Evolutionary conservation across 2,329 filamentous ascomycete species (phyloP), one percentile per base, ranked within the genome.

Genomic region (Phialemoniopsis sp.): DNA sequence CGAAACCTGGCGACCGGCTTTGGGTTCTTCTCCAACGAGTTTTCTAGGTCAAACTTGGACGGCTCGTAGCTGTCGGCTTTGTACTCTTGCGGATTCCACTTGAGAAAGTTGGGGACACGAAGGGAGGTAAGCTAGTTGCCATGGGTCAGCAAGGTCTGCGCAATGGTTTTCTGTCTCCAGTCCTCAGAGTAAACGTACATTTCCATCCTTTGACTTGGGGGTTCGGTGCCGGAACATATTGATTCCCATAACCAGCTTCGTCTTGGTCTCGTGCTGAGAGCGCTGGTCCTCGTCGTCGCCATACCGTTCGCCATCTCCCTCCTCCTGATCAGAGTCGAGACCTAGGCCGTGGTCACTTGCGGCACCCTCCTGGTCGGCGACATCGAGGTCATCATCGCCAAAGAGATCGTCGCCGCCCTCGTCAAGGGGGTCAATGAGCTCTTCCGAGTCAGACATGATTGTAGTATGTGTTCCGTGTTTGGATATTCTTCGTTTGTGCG

Each of bases 61-160:
- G 84, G 76, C 52, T 81, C 72, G 62, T 85, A 91, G 3, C 70
- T 79, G 34, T 79, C 76, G 31, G 78, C 66, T 38, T 80, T 70
- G 67, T 85, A 91, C 44, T 78, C 72, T 43, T 76, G 73, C 14
- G 86, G 82, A 32, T 85, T 72, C 46, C 89, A 72, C 37, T 77
- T 78, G 51, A 91, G 66, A 62, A 90, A 90, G 16, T 76, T 73
- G 21, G 87, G 87, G 3, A 91, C 72, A 48, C 81, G 82, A 51
- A 89, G 62, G 6, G 21, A 26, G 21, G 21, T 26, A 10, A 26
- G 68, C 83, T 87, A 36, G 7, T 29, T 36, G 21, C 6, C 10
- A 26, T 26, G 6, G 10, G 21, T 26, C 21, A 26, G 21, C 10
- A 26, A 26, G 10, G 21, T n/a, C n/a, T n/a, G n/a, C n/a, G n/a